These are phyloP conservation scores for Fagus crenata DNA, from an alignment of 306 rosid species.

Conservation along the genomic window DNA sequence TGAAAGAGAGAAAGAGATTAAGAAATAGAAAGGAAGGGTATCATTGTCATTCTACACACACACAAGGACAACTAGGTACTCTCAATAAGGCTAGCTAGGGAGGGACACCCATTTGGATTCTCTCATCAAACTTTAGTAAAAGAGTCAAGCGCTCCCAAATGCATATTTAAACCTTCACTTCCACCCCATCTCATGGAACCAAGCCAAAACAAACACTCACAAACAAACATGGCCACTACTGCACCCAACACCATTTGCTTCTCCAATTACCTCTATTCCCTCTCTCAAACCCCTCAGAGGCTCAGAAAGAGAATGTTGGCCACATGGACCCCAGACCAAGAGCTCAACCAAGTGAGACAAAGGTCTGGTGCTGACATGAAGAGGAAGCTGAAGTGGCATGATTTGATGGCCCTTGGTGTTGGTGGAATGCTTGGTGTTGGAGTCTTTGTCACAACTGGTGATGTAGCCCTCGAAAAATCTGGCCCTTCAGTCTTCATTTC, in stretches of 20 bases:
- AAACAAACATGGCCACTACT: slow-evolving; percentile 39
- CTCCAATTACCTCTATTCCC: slow-evolving; percentile 60
- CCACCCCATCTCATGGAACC: slow-evolving; percentile 31
- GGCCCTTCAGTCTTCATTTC: slow-evolving; percentile 89
- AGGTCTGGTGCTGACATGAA: slow-evolving; percentile 95
- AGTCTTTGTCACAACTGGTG: slow-evolving; percentile 89
- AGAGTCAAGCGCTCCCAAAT: slow-evolving; percentile 37
- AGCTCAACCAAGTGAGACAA: slow-evolving; percentile 79
- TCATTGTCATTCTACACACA: slow-evolving; percentile 17
- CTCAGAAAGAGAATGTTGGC: slow-evolving; percentile 85
- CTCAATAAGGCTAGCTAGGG: slow-evolving; percentile 34
- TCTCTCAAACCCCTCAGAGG: slow-evolving; percentile 79
- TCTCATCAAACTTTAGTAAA: slow-evolving; percentile 26
- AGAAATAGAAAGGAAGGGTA: slow-evolving; percentile 5
- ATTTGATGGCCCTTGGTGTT: slow-evolving; percentile 76
- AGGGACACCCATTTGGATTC: slow-evolving; percentile 36
- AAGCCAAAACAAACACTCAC: slow-evolving; percentile 30
- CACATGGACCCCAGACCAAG: slow-evolving; percentile 90
- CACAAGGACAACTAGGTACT: slow-evolving; percentile 33
- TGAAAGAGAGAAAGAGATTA: not conserved
- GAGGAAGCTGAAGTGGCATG: slow-evolving; percentile 82
- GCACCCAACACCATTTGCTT: slow-evolving; percentile 40
- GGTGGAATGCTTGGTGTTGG: slow-evolving; percentile 99
- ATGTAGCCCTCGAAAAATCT: slow-evolving; percentile 55
- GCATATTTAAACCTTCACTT: slow-evolving; percentile 53